Percentiles rank a stretch among this genome's conserved stretches.
These are phyloP conservation scores for Blastobotrys peoriensis DNA, from an alignment of 805 yeast species.

Conservation along the genomic window DNA sequence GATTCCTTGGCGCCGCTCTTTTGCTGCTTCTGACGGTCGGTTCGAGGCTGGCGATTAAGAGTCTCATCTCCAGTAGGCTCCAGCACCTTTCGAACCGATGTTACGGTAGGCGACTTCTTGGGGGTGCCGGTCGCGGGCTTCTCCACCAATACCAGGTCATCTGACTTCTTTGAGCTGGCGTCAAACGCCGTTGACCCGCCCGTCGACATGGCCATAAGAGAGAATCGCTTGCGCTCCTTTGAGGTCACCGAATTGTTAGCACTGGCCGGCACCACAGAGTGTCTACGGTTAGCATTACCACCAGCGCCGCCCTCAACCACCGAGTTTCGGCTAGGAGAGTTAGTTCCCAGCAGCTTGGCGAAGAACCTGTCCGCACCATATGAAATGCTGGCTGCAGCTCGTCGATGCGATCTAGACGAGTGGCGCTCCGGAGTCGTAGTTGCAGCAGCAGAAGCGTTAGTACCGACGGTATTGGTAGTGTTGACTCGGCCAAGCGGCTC, in stretches of 20 bases:
- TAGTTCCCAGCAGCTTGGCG: conserved; percentile 20
- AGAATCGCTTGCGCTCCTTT: conserved; percentile 20
- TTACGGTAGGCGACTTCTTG: conserved; percentile 6
- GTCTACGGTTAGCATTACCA: conserved; percentile 7
- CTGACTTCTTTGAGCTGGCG: not conserved
- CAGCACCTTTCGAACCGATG: conserved; percentile 1
- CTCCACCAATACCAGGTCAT: not conserved
- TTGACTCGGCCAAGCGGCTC: not conserved
- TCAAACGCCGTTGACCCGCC: not conserved
- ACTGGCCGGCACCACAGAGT: conserved; percentile 13
- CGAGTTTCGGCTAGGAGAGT: conserved; percentile 1
- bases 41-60: conserved; percentile 1
- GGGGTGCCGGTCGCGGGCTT: conserved; percentile 1
- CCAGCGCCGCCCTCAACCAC: not conserved
- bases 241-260: not conserved
- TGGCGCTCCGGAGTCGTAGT: not conserved
- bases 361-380: conserved; percentile 24
- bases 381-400: conserved; percentile 22
- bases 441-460: conserved; percentile 1
- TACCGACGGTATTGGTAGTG: not conserved
- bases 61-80: conserved; percentile 2
- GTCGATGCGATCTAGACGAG: conserved; percentile 14
- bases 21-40: conserved; percentile 3
- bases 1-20: conserved; percentile 7
- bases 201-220: conserved; percentile 18